A percentile compares a stretch with the other conserved stretches of the same genome.
Conservation (phyloP, 495 filamentous ascomycete genomes). For the Xylaria flabelliformis region DNA sequence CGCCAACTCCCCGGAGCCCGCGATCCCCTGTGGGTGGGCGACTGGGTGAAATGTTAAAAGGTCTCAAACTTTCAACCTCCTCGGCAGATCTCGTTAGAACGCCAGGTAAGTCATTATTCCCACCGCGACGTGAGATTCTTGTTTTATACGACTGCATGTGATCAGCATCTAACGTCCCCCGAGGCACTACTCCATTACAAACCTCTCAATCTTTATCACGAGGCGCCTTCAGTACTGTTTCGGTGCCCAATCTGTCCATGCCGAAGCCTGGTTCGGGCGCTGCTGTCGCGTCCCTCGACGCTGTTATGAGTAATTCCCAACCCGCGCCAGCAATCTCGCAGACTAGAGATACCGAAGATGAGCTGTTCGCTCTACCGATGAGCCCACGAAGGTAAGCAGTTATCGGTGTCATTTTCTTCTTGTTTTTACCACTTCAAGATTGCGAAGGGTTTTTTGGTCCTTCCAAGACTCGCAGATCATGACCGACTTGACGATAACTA, state of each 20-base stretch:
- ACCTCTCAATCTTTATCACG: slow-evolving; percentile 36
- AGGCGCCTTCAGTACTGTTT: slow-evolving; percentile 50
- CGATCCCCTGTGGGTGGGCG: slow-evolving; percentile 68
- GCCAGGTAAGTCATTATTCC: slow-evolving; percentile 24
- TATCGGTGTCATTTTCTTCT: background rate
- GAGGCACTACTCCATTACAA: slow-evolving; percentile 10
- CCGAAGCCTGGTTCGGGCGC: slow-evolving; percentile 43
- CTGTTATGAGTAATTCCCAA: slow-evolving; percentile 48
- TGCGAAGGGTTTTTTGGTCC: background rate
- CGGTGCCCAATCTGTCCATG: slow-evolving; percentile 53
- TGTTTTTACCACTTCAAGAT: background rate
- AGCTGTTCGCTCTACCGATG: slow-evolving; percentile 80
- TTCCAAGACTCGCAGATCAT: background rate
- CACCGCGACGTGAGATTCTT: background rate
- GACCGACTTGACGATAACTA: background rate
- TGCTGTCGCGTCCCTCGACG: slow-evolving; percentile 52
- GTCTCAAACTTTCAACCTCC: slow-evolving; percentile 75
- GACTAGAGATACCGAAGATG: slow-evolving; percentile 66
- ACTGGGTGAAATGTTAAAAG: slow-evolving; percentile 76
- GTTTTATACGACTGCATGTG: background rate
- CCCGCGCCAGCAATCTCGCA: slow-evolving; percentile 38
- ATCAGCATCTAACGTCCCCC: background rate
- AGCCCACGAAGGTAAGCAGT: slow-evolving; percentile 63
- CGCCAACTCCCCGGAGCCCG: slow-evolving; percentile 53
- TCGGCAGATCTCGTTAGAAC: slow-evolving; percentile 61